Base-by-base conservation (phyloP, 2,329 filamentous ascomycete species). In the Monosporascus sp. region DNA sequence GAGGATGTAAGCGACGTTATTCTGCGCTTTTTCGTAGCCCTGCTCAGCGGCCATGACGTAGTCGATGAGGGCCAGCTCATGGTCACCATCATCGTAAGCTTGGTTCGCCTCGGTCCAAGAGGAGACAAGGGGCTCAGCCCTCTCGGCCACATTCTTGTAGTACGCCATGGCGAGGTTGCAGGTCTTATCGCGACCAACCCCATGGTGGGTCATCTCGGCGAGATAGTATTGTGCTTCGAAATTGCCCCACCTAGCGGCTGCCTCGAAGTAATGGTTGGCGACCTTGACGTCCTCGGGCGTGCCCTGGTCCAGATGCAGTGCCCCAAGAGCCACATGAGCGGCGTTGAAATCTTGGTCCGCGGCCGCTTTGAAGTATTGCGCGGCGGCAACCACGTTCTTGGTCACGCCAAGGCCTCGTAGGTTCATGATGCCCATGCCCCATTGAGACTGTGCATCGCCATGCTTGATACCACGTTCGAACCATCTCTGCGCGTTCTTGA, bases 191-290 rank as follows among this genome's bases (percentile, higher is more conserved):
- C 89, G 80, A 5, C 89, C 90, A 31, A 95, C 81, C 0, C 89
- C 91, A 57, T 89, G 82, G 61, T 92, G 83, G 24, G 86, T 87
- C 75, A 96, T 84, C 71, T 97, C 92, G 2, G 90, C 92, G 4
- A 97, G 82, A 68, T 96, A 96, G 72, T 96, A 97, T 67, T 89
- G 90, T 0, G 91, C 89, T 70, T 96, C 91, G 57, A 96, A 88
- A 65, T 91, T 88, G 15, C 87, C 87, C 66, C 90, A 90, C 24
- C 89, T 79, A 41, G 87, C 87, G 5, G 92, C 92, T 48, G 93
- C 78, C 65, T 96, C 91, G 62, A 97, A 96, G 68, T 95, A 96
- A 60, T 87, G 85, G 55, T 85, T 88, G 2, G 92, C 92, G 1
- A 86, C 85, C 5, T 80, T 74, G n/a, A 94, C 74, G 61, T 96